A percentile compares a stretch with the other conserved stretches of the same genome.
These are phyloP conservation scores for Astraeus odoratus DNA, from an alignment of 768 basidiomycete genomes.

Conservation along the genomic window DNA sequence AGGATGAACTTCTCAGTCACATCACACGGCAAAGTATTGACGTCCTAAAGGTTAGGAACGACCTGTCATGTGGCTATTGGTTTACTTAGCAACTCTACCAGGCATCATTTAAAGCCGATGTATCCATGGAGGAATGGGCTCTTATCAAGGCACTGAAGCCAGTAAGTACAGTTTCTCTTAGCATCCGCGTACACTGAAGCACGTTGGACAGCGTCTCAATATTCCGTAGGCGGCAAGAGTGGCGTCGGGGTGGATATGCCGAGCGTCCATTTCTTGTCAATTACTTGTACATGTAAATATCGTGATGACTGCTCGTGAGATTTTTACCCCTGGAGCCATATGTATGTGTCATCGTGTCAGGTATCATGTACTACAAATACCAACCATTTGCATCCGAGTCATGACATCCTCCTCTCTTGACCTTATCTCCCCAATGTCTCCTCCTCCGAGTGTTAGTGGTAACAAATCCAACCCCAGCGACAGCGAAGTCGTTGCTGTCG, in stretches of 20 bases:
- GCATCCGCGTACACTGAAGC: not conserved
- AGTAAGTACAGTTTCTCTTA: slow-evolving; percentile 33
- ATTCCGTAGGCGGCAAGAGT: slow-evolving; percentile 21
- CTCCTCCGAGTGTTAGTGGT: slow-evolving; percentile 8
- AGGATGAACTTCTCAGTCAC: slow-evolving; percentile 88
- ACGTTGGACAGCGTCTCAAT: slow-evolving; percentile 32
- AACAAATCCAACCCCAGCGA: slow-evolving; percentile 10
- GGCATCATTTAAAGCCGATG: slow-evolving; percentile 84
- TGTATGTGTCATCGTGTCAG: too few species aligned
- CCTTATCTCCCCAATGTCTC: slow-evolving; percentile 17
- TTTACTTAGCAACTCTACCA: slow-evolving; percentile 25
- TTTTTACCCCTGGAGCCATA: slow-evolving; percentile 19
- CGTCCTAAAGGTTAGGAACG: slow-evolving; percentile 71
- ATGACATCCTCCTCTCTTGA: not conserved
- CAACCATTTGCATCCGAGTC: slow-evolving; percentile 25
- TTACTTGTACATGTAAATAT: not conserved
- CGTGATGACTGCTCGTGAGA: slow-evolving; percentile 6
- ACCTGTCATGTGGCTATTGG: not conserved
- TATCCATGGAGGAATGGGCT: slow-evolving; percentile 86
- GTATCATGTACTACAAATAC: slow-evolving; percentile 8
- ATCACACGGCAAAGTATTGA: slow-evolving; percentile 93
- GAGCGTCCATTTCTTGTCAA: too few species aligned
- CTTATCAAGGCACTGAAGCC: slow-evolving; percentile 85
- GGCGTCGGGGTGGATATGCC: too few species aligned
- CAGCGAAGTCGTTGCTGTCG: slow-evolving; percentile 21